Conservation (phyloP, 768 basidiomycete species). For the Amanita jacksonii region DNA sequence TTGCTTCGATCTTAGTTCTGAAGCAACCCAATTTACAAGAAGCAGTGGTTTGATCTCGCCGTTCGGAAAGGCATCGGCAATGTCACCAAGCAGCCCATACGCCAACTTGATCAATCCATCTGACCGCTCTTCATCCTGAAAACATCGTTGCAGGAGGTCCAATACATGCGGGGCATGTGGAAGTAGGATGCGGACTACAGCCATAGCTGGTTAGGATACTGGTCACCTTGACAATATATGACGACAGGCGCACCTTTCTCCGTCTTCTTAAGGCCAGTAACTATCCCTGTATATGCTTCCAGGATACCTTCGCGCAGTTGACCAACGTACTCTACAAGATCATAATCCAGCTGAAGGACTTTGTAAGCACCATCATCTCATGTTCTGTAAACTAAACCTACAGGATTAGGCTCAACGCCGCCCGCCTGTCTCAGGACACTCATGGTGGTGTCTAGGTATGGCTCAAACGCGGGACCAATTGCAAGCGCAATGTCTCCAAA, state of each 20-base stretch:
- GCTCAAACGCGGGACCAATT: constrained; percentile 77
- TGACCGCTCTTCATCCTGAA: constrained; percentile 74
- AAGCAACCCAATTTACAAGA: constrained; percentile 70
- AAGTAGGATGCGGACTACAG: constrained; percentile 43
- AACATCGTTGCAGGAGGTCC: constrained; percentile 69
- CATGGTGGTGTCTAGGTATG: constrained; percentile 88
- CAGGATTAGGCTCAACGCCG: constrained; percentile 77
- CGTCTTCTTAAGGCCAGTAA: constrained; percentile 82
- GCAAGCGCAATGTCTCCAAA: constrained; percentile 97
- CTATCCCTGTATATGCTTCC: constrained; percentile 93
- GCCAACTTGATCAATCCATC: constrained; percentile 67
- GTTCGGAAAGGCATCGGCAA: constrained; percentile 79
- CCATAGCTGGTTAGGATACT: constrained; percentile 7
- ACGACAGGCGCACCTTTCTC: constrained; percentile 48
- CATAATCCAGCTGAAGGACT: constrained; percentile 58
- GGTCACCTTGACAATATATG: neutral
- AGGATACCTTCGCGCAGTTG: constrained; percentile 89
- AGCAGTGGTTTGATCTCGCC: constrained; percentile 77
- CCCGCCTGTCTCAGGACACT: constrained; percentile 87
- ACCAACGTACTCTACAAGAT: constrained; percentile 87
- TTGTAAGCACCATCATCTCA: constrained; percentile 2
- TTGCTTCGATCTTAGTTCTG: constrained; percentile 61
- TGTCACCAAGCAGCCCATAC: constrained; percentile 86
- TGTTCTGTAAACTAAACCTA: constrained; percentile 26
- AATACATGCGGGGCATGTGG: constrained; percentile 68